These are phyloP conservation scores for Fusarium hostae DNA, from an alignment of 2,329 filamentous ascomycete genomes.

Conservation along the genomic window DNA sequence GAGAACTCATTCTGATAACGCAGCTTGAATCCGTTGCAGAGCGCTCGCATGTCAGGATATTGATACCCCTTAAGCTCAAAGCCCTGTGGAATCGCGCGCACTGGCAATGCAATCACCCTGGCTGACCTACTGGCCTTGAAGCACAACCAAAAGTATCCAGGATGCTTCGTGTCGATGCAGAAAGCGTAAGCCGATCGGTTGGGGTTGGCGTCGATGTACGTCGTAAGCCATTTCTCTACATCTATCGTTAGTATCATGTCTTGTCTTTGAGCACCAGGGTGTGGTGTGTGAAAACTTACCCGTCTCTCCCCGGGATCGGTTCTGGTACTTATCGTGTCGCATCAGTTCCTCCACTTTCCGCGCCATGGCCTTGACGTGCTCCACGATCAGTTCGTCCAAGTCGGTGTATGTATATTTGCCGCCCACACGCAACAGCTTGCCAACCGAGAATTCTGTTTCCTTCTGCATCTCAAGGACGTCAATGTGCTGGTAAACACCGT, in stretches of 20 bases:
- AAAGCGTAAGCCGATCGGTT: conserved; percentile 94
- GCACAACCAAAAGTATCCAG: conserved; percentile 94
- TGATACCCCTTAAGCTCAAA: conserved; percentile 89
- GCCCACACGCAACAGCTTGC: conserved; percentile 83
- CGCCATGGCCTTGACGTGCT: conserved; percentile 97
- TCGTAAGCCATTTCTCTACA: conserved; percentile 92
- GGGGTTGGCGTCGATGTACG: conserved; percentile 96
- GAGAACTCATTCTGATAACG: conserved; percentile 74
- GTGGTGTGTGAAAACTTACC: conserved; percentile 71
- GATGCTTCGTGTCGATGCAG: conserved; percentile 90
- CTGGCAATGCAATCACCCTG: conserved; percentile 79
- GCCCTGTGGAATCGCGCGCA: conserved; percentile 91
- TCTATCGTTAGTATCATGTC: conserved; percentile 32
- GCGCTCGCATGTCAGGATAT: conserved; percentile 93
- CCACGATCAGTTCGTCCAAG: conserved; percentile 95
- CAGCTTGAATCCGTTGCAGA: conserved; percentile 98
- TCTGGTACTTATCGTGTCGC: conserved; percentile 93
- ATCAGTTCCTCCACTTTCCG: conserved; percentile 98
- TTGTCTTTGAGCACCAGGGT: not conserved
- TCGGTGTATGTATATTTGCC: conserved; percentile 94
- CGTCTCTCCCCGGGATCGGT: conserved; percentile 80
- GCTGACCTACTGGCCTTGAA: conserved; percentile 90
- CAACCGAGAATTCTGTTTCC: conserved; percentile 95
- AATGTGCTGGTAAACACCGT: conserved; percentile 96
- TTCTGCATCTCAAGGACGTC: conserved; percentile 97